These are phyloP conservation scores for Dittrichia graveolens DNA, from an alignment of 129 eudicot species.

Conservation along the genomic window DNA sequence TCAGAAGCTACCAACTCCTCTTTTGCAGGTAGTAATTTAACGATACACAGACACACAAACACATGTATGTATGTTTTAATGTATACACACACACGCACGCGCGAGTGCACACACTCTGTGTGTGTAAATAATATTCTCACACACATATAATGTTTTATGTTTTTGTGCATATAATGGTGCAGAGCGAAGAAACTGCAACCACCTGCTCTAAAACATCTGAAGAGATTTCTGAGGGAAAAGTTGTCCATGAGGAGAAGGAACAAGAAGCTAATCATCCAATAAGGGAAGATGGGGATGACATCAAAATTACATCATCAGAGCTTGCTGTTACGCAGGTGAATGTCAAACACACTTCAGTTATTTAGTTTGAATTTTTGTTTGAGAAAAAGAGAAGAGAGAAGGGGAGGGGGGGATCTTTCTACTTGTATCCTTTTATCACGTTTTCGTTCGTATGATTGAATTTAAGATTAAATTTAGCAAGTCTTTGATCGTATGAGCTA, in stretches of 20 bases:
- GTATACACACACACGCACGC: background rate
- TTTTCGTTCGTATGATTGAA: background rate
- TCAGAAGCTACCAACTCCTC: constrained; percentile 14
- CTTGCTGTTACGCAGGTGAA: constrained; percentile 35
- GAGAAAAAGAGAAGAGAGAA: no score
- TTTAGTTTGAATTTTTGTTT: background rate
- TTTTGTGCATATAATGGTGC: constrained; percentile 27
- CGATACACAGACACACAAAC: background rate
- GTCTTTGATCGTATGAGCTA: background rate
- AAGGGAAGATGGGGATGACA: constrained; percentile 20
- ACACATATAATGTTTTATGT: no score
- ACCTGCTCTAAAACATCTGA: constrained; percentile 17
- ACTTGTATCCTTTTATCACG: background rate
- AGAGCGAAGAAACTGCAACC: constrained; percentile 30
- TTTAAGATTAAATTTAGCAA: background rate
- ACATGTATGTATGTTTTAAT: background rate
- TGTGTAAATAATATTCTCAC: no score
- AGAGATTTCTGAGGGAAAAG: constrained; percentile 7
- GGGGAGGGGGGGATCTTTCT: constrained; percentile 3
- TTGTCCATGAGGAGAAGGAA: constrained; percentile 19
- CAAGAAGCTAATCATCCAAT: constrained; percentile 21
- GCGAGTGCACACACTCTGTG: no score
- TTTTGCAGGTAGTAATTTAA: constrained; percentile 15
- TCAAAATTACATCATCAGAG: constrained; percentile 29
- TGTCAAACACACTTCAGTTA: constrained; percentile 10